Conservation (phyloP, 495 filamentous ascomycete genomes). For the Aspergillus steynii region DNA sequence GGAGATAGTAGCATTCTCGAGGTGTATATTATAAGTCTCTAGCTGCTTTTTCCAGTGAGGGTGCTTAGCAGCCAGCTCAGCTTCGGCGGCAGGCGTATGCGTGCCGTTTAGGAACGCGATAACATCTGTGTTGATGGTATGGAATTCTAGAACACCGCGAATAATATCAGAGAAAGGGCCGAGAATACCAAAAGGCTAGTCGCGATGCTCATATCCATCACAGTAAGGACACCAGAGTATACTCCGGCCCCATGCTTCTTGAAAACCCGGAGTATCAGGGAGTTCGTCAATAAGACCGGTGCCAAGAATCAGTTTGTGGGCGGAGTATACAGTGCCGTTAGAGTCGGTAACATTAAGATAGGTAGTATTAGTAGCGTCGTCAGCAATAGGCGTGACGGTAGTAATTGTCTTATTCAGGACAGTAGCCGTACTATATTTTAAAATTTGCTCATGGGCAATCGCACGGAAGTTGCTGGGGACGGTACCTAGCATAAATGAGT, state of each 20-base stretch:
- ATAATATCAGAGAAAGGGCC: constrained; percentile 43
- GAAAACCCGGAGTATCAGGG: constrained; percentile 50
- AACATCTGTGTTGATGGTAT: constrained; percentile 44
- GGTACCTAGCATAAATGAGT: constrained; percentile 38
- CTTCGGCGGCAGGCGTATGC: constrained; percentile 41
- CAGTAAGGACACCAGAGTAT: constrained; percentile 65
- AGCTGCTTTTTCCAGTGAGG: constrained; percentile 50
- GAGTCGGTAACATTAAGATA: constrained; percentile 43
- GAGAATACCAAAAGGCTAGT: constrained; percentile 55
- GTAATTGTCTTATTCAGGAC: constrained; percentile 53
- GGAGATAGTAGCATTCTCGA: constrained; percentile 56
- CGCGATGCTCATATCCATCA: constrained; percentile 59
- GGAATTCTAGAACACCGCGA: constrained; percentile 46
- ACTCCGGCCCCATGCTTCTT: constrained; percentile 54
- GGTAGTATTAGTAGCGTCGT: constrained; percentile 29
- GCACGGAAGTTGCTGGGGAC: constrained; percentile 52
- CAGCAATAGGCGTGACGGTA: constrained; percentile 35
- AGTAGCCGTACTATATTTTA: constrained; percentile 45
- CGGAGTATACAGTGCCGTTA: constrained; percentile 36
- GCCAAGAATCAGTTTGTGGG: constrained; percentile 55
- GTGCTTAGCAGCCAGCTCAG: constrained; percentile 36
- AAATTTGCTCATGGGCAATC: constrained; percentile 52
- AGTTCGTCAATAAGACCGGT: constrained; percentile 56
- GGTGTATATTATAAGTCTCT: constrained; percentile 43
- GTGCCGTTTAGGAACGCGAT: constrained; percentile 58